These are phyloP conservation scores for Dictyostelium purpureum DNA, from an alignment of 78 protist species.

Conservation along the genomic window DNA sequence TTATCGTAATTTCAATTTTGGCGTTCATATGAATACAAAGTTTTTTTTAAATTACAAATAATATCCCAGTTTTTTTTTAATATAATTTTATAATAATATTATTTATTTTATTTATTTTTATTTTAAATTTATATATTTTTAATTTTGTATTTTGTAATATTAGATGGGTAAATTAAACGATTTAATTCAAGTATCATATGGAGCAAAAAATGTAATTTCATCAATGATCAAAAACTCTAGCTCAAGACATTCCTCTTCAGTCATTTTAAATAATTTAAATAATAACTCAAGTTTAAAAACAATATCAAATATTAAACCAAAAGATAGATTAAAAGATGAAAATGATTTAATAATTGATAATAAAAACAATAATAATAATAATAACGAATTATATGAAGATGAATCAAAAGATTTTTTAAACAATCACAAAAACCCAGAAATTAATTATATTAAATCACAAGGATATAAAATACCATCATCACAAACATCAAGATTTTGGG, in stretches of 20 bases:
- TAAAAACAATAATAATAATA: neutral
- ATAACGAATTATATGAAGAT: neutral
- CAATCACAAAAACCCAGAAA: slow-evolving; percentile 35
- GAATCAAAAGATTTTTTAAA: slow-evolving; percentile 12
- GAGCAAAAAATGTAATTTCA: slow-evolving; percentile 49
- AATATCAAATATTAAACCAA: neutral
- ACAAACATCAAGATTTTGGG: slow-evolving; percentile 53
- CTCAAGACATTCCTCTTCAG: neutral
- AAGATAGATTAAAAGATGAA: neutral
- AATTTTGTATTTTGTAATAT: neutral
- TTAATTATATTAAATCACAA: slow-evolving; percentile 9
- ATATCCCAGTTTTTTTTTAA: too few relatives aligned
- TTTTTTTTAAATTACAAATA: too few relatives aligned
- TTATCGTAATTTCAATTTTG: neutral
- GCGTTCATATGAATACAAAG: neutral
- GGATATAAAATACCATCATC: slow-evolving; percentile 19
- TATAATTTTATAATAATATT: too few relatives aligned
- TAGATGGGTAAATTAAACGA: slow-evolving; percentile 12
- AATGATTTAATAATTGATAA: neutral
- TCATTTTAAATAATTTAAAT: neutral
- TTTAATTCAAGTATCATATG: slow-evolving; percentile 22
- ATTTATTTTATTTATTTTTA: neutral
- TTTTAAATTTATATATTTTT: neutral
- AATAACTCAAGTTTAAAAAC: neutral
- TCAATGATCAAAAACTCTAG: slow-evolving; percentile 23